Percentiles rank a stretch among this genome's conserved stretches.
Evolutionary conservation across 768 basidiomycete genomes (phyloP).

Genomic region (Hortiboletus campestris): DNA sequence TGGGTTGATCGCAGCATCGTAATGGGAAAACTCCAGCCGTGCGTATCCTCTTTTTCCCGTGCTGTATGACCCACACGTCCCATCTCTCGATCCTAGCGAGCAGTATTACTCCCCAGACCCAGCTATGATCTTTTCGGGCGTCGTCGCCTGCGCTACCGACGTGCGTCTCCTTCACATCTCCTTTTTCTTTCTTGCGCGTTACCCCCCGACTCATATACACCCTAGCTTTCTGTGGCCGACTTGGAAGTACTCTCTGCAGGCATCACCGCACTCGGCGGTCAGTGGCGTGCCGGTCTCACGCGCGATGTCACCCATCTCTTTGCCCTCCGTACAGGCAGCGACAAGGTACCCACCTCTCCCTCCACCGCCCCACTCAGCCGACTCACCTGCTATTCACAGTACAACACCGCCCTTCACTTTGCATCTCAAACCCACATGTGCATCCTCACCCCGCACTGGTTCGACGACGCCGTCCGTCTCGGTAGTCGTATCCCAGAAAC

Average conservation of each 20-base stretch:
- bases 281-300: conserved; percentile 74
- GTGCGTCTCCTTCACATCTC: conserved; percentile 35
- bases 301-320: conserved; percentile 89
- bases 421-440: conserved; percentile 57
- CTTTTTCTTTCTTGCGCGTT: background rate
- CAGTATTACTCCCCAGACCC: conserved; percentile 76
- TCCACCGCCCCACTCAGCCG: background rate
- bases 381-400: conserved; percentile 23
- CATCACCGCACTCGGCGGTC: conserved; percentile 75
- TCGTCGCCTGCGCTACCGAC: conserved; percentile 70
- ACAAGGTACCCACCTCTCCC: conserved; percentile 34
- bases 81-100: conserved; percentile 35
- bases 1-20: conserved; percentile 73
- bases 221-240: conserved; percentile 60
- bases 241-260: conserved; percentile 71
- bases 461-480: conserved; percentile 72
- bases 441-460: conserved; percentile 89
- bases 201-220: background rate
- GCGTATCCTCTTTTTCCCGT: conserved; percentile 23
- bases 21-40: conserved; percentile 58
- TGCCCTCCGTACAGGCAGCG: conserved; percentile 47
- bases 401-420: conserved; percentile 53
- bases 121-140: conserved; percentile 76
- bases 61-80: background rate
- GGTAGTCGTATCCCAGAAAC: conserved; percentile 50